phyloP scores from a whole-genome alignment of 148 eudicot species.

The Bassia scoparia region DNA sequence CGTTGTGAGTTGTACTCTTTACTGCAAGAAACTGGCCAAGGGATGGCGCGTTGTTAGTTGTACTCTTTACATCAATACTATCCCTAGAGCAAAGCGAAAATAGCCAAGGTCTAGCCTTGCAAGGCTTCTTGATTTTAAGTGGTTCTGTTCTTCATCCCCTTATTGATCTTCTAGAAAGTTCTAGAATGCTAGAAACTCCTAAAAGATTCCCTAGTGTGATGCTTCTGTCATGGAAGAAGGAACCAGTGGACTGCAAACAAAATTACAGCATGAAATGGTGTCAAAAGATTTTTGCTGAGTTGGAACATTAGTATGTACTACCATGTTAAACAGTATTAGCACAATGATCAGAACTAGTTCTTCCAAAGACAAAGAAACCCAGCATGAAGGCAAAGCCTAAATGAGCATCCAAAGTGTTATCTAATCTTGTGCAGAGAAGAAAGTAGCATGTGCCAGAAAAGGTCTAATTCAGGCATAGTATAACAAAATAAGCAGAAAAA shows the following conservation, averaged over 20 bases:
- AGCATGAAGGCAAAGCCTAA: conserved; percentile 4
- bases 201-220: conserved; percentile 63
- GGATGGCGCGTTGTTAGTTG: conserved; percentile 40
- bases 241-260: conserved; percentile 57
- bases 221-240: conserved; percentile 70
- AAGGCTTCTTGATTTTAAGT: conserved; percentile 32
- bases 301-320: not conserved
- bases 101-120: conserved; percentile 53
- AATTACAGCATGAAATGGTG: not conserved
- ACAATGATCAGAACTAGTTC: not conserved
- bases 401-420: not conserved
- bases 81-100: conserved; percentile 62
- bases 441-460: not conserved
- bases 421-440: not conserved
- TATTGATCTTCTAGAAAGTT: conserved; percentile 59
- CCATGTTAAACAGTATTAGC: not conserved
- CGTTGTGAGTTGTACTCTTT: no score
- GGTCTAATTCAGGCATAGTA: not conserved
- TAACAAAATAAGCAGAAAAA: not conserved
- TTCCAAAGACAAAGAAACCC: not conserved
- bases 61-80: conserved; percentile 44
- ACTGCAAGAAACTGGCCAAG: conserved; percentile 72
- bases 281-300: conserved; percentile 1
- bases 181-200: conserved; percentile 52
- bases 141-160: conserved; percentile 43